Base-by-base conservation (phyloP, 1,284 basidiomycete genomes). In the Heterobasidion irregulare region DNA sequence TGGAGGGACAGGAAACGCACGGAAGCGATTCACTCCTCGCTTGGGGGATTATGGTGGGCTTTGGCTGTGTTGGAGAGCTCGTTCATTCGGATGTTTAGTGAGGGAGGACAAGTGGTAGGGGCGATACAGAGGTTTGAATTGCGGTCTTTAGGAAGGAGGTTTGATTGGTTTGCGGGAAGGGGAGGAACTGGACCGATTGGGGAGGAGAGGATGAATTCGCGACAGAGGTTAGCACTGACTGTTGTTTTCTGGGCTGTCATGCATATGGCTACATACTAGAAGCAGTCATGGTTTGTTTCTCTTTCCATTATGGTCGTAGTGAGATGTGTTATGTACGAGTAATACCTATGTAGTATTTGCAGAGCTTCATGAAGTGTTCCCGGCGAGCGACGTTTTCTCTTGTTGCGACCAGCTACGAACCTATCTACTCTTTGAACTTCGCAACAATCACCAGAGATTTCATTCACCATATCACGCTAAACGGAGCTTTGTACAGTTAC, bases 141-240 rank as follows among this genome's bases (percentile, higher is more conserved):
- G 10, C 8, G n/a, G 1, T 58, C 61, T 2, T 51, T 81, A 15
- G 71, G 74, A 0, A 64, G 56, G 34, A 62, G 81, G 6, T 83
- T 83, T 53, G 80, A 83, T 52, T 83, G 79, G 80, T 83, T 83
- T 57, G 67, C 75, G 1, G 68, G 74, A 12, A 64, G 71, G 35
- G 58, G 54, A 8, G 79, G 76, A 0, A 60, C 69, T 1, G 75
- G 68, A 0, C 76, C 77, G 0, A 70, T 59, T 55, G 63, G 64
- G 0, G 75, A 80, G 41, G 77, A 83, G 59, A 70, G 67, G 18
- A 66, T 26, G 60, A 77, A 79, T 50, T 47, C 46, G 10, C 38
- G 6, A 10, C 38, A 41, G n/a, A 41, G 38, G n/a, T 12, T 41
- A n/a, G 38, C 38, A 41, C n/a, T 41, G n/a, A 12, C n/a, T n/a